A percentile compares a stretch with the other conserved stretches of the same genome.
phyloP scores from a whole-genome alignment of 176 grass and related monocot species.

The Phoenix roebelenii region DNA sequence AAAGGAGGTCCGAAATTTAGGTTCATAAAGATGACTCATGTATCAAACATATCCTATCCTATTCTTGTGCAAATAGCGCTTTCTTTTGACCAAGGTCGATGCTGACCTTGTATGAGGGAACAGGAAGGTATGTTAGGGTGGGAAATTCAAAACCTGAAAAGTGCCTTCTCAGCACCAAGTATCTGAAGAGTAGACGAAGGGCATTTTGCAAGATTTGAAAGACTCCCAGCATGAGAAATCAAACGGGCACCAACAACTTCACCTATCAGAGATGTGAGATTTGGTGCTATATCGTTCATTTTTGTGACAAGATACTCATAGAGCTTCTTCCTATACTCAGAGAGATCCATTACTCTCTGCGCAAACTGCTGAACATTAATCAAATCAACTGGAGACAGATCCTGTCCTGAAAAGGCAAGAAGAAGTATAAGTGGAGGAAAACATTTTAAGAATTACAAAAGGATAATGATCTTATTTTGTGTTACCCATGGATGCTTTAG shows the following conservation, averaged over 20 bases:
- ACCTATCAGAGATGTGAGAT: slow-evolving; percentile 77
- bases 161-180: slow-evolving; percentile 94
- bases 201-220: slow-evolving; percentile 95
- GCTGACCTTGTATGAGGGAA: not conserved
- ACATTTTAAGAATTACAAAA: not conserved
- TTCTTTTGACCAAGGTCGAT: no score
- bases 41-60: no score
- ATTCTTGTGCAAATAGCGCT: no score
- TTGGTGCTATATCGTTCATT: slow-evolving; percentile 95
- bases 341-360: slow-evolving; percentile 77
- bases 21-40: no score
- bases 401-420: slow-evolving; percentile 57
- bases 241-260: slow-evolving; percentile 85
- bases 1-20: no score
- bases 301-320: slow-evolving; percentile 98
- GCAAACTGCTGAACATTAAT: slow-evolving; percentile 89
- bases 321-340: slow-evolving; percentile 84
- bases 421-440: not conserved
- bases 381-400: slow-evolving; percentile 80
- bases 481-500: slow-evolving; percentile 88
- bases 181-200: slow-evolving; percentile 92
- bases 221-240: slow-evolving; percentile 96
- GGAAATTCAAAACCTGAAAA: slow-evolving; percentile 61
- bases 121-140: not conserved
- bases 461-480: not conserved